Conservation (phyloP, 2,329 filamentous ascomycete species). For the Epicoccum nigrum region DNA sequence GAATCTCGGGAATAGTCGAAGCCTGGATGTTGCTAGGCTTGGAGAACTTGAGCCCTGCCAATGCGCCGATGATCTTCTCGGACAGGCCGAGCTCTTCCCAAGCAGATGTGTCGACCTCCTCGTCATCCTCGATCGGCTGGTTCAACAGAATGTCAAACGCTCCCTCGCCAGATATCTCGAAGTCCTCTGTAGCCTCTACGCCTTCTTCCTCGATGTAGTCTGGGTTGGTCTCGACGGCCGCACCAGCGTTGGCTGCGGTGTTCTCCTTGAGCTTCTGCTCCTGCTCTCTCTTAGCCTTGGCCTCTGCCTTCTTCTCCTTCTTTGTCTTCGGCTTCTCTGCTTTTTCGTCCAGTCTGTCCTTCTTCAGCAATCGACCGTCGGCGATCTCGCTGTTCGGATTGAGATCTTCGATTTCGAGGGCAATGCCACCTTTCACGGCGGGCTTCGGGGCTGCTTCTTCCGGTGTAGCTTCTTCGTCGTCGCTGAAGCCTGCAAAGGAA, state of each 20-base stretch:
- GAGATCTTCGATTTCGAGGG: constrained; percentile 12
- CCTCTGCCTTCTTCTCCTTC: constrained; percentile 25
- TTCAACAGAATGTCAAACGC: constrained; percentile 63
- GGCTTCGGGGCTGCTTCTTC: not conserved
- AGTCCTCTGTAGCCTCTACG: constrained; percentile 29
- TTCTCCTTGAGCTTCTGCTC: constrained; percentile 11
- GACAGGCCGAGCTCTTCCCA: constrained; percentile 81
- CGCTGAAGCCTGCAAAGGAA: constrained; percentile 20
- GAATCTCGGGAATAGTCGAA: constrained; percentile 78
- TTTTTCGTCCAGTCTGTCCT: constrained; percentile 16
- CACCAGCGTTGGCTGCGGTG: constrained; percentile 21
- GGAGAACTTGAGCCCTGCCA: constrained; percentile 80
- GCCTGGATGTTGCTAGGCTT: constrained; percentile 84
- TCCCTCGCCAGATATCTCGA: constrained; percentile 37
- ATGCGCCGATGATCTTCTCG: constrained; percentile 70
- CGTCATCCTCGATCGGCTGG: constrained; percentile 59
- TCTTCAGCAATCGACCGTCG: constrained; percentile 10
- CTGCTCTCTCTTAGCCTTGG: constrained; percentile 30
- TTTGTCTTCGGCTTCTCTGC: constrained; percentile 21
- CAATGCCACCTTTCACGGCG: constrained; percentile 11
- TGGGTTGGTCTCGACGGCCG: constrained; percentile 2
- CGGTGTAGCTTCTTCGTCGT: constrained; percentile 23
- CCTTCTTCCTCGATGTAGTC: constrained; percentile 28
- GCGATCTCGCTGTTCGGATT: constrained; percentile 32
- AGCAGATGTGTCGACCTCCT: constrained; percentile 73